Base-by-base conservation (phyloP, 2,329 filamentous ascomycete genomes). In the Leptodontidium sp. region DNA sequence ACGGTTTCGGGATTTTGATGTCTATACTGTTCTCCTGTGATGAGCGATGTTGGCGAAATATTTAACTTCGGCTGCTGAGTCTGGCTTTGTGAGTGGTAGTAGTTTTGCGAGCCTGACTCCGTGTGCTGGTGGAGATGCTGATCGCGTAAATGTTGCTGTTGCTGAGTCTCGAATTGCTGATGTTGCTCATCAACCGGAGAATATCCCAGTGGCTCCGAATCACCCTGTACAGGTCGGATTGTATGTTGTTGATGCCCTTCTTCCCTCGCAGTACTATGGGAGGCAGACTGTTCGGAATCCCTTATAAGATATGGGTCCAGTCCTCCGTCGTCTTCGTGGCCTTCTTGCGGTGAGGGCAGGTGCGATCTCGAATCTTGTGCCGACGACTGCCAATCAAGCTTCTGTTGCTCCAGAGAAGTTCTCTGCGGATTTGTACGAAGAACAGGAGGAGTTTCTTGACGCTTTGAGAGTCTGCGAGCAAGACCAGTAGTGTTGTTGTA, bases 1-100 rank as follows among this genome's bases (percentile, higher is more conserved):
- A 88, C 78, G 5, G 87, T 88, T 77, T 90, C 88, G 35, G 86
- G 80, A 75, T 88, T 89, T 66, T 81, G 73, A 59, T 81, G 72
- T 62, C 79, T 80, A 71, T 83, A 82, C 57, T 66, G 68, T 61
- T 75, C 72, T 75, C 71, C 75, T 61, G 47, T 78, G 69, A 76
- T 73, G 59, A 79, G 74, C 49, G 68, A 68, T 12, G 69, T 74
- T 50, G 68, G 80, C 63, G 77, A 77, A 65, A 78, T 77, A 55
- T 77, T 78, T 55, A 75, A 70, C 70, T 79, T 68, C 72, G 79
- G 71, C 73, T 78, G 66, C 11, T 68, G 69, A 15, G 21, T 49
- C 26, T 70, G 74, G 50, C 67, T 69, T 52, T 73, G 72, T 65
- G 68, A 66, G 26, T 75, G 74, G 66, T 77, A 73, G 58, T 74